Base-by-base conservation (phyloP, 2,329 filamentous ascomycete genomes). In the Nannizzia gypsea region DNA sequence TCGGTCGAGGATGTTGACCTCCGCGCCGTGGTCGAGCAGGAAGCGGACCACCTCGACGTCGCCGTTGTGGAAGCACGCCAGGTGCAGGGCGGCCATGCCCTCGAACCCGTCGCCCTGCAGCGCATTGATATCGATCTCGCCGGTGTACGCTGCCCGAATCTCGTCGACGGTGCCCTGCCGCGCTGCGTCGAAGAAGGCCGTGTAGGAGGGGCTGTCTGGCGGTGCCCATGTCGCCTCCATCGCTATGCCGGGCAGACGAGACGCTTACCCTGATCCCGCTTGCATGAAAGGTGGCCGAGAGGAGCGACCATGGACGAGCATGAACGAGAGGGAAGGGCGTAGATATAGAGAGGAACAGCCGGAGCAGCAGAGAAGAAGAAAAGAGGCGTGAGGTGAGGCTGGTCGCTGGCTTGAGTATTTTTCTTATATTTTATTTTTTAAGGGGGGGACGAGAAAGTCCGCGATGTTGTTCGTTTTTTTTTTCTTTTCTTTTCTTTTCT, bases 1-100 rank as follows among this genome's bases (percentile, higher is more conserved):
- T 24, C 54, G 8, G 38, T 56, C 54, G 34, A 38, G 40, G 40
- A 46, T 40, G 20, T 60, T 44, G 24, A 63, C n/a, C 15, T 61
- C 55, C 8, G 62, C 63, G n/a, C 62, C 62, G 34, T 67, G 66
- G 24, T 66, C 63, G 6, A 71, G 56, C 22, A 72, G 63, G 54
- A 69, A 59, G 26, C 62, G 62, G 3, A 68, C 65, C 9, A 71
- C 63, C 36, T 63, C 65, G 46, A 62, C 61, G 24, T 66, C 64
- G 5, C 65, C 65, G 15, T 67, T 26, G 61, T 22, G 60, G 57
- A 57, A 63, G 60, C 54, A 56, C 6, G 69, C 69, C 36, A 65
- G 63, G 24, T 66, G 68, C 40, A 67, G 60, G 8, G 67, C 64
- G 2, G 62, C 67, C 6, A 56, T 44, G 22, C 54, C 52, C 42